Evolutionary conservation across 148 eudicot species (phyloP).

Genomic region (Camellia granthamiana): DNA sequence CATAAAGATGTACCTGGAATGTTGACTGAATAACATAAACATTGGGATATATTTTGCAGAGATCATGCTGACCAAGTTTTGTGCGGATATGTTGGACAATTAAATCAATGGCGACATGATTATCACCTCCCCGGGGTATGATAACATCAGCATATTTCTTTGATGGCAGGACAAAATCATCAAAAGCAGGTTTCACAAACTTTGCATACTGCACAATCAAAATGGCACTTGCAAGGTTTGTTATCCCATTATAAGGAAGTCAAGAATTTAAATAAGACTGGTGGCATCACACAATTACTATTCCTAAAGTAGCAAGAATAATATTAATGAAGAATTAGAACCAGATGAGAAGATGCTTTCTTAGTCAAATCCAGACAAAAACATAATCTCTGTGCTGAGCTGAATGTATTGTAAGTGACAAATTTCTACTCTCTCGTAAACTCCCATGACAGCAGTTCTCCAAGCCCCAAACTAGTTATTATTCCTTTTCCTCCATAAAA

Average conservation of each 20-base stretch:
- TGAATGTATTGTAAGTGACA: too few species aligned
- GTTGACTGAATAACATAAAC: constrained; percentile 89
- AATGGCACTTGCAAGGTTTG: constrained; percentile 1
- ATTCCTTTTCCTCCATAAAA: too few species aligned
- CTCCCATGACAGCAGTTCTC: too few species aligned
- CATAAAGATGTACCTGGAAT: constrained; percentile 62
- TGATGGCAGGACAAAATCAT: constrained; percentile 91
- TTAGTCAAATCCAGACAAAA: too few species aligned
- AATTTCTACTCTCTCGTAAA: too few species aligned
- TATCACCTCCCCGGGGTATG: constrained; percentile 96
- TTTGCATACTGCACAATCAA: constrained; percentile 79
- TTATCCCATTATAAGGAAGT: background rate
- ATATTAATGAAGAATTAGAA: too few species aligned
- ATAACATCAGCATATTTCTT: constrained; percentile 97
- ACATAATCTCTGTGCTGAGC: too few species aligned
- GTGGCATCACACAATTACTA: too few species aligned
- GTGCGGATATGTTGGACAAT: constrained; percentile 91
- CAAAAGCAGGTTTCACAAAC: constrained; percentile 98
- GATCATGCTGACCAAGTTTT: constrained; percentile 94
- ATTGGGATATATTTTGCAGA: constrained; percentile 88
- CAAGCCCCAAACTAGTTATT: too few species aligned
- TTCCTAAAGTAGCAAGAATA: too few species aligned
- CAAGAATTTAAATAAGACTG: background rate
- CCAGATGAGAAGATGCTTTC: too few species aligned
- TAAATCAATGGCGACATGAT: constrained; percentile 93